Conservation (phyloP, 2,329 filamentous ascomycete species). For the Claviceps purpurea region DNA sequence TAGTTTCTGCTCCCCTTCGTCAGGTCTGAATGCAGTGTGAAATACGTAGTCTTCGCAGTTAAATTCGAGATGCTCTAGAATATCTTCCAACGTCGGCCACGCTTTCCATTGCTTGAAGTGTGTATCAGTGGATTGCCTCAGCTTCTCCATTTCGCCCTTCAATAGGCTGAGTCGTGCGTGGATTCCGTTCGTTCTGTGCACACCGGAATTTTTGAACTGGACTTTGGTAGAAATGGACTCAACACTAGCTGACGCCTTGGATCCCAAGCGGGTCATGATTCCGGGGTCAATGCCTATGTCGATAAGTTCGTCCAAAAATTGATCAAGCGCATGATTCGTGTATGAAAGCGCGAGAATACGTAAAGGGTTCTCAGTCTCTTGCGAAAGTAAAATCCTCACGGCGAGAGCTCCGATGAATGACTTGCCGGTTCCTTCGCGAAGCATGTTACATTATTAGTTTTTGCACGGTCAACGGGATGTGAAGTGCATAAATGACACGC, state of each 20-base stretch:
- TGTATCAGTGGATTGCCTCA: not conserved
- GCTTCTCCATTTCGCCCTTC: not conserved
- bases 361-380: constrained; percentile 26
- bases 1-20: no score
- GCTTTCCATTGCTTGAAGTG: not conserved
- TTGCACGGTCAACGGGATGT: not conserved
- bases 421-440: constrained; percentile 44
- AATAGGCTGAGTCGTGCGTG: not conserved
- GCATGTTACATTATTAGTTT: not conserved
- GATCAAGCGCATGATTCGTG: constrained; percentile 54
- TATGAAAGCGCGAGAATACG: constrained; percentile 52
- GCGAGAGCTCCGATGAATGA: constrained; percentile 57
- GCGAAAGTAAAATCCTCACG: constrained; percentile 38
- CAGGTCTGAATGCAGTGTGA: not conserved
- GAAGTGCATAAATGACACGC: not conserved
- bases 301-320: constrained; percentile 52
- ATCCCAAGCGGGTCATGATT: constrained; percentile 49
- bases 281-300: constrained; percentile 38
- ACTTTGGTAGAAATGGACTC: not conserved
- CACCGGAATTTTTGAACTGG: not conserved
- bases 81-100: not conserved
- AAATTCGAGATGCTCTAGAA: not conserved
- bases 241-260: constrained; percentile 32
- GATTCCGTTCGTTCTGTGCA: not conserved
- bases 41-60: not conserved